phyloP scores from a whole-genome alignment of 345 rosid species.

The Firmiana major region DNA sequence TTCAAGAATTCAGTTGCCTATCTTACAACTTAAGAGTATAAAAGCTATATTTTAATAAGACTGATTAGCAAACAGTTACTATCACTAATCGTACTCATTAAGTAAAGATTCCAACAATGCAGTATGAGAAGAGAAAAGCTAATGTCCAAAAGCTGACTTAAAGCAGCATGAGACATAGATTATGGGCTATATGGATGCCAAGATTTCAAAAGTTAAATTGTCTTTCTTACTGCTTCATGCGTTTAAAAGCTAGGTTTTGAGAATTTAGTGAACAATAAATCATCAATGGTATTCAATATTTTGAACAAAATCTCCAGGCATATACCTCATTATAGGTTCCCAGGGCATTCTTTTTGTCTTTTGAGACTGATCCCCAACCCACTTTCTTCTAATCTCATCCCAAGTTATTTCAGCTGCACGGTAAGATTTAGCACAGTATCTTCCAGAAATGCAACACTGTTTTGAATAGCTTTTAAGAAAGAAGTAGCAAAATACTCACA shows the following conservation, averaged over 20 bases:
- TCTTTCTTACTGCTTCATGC: background rate
- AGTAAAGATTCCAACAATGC: background rate
- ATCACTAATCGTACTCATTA: background rate
- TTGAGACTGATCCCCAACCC: conserved; percentile 37
- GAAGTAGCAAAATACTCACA: background rate
- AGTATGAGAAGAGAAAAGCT: background rate
- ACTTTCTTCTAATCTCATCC: conserved; percentile 33
- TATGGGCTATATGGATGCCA: background rate
- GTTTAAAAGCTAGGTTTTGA: background rate
- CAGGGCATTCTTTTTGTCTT: conserved; percentile 20
- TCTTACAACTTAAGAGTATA: background rate
- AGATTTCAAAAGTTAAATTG: background rate
- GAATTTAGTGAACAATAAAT: background rate
- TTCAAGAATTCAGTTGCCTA: background rate
- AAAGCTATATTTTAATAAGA: background rate
- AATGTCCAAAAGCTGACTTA: background rate
- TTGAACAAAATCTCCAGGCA: background rate
- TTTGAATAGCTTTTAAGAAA: background rate
- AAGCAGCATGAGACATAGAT: background rate
- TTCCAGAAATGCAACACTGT: background rate
- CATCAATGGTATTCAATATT: background rate
- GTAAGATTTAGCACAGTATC: conserved; percentile 7
- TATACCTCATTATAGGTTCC: conserved; percentile 41
- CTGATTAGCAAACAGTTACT: background rate
- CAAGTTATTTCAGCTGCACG: conserved; percentile 37